These are phyloP conservation scores for Actinomortierella ambigua DNA, from an alignment of 371 early-diverging fungal genomes.

Conservation along the genomic window DNA sequence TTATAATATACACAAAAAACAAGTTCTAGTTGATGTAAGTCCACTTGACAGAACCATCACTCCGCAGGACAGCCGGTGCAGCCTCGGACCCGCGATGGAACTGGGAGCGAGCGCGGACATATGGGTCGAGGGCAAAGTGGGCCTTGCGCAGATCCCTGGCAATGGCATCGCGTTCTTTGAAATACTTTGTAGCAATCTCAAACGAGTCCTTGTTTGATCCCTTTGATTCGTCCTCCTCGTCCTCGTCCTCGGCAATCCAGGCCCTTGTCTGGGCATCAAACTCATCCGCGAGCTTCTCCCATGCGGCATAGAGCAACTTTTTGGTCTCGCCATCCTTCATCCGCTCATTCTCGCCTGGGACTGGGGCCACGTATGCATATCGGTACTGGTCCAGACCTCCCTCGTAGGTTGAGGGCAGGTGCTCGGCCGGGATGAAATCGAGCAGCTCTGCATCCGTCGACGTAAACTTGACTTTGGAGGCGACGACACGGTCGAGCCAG, in stretches of 20 bases:
- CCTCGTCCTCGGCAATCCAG: conserved; percentile 15
- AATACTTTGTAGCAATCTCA: conserved; percentile 1
- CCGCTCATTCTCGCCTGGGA: conserved; percentile 24
- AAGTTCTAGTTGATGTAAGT: conserved; percentile 31
- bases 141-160: conserved; percentile 31
- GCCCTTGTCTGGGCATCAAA: conserved; percentile 47
- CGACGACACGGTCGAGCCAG: conserved; percentile 85
- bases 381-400: conserved; percentile 32
- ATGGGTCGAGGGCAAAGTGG: conserved; percentile 45
- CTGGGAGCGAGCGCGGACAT: conserved; percentile 46
- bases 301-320: conserved; percentile 30
- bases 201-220: neutral
- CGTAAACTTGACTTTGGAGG: conserved; percentile 77
- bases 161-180: conserved; percentile 24
- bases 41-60: conserved; percentile 26
- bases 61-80: conserved; percentile 24
- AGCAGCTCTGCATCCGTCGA: conserved; percentile 65
- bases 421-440: conserved; percentile 54
- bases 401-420: conserved; percentile 10
- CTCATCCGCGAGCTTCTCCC: conserved; percentile 33
- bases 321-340: conserved; percentile 32
- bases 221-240: neutral
- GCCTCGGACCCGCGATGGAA: conserved; percentile 41
- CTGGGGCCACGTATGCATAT: conserved; percentile 32
- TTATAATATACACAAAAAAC: too few species aligned